These are phyloP conservation scores for Calonectria montana DNA, from an alignment of 2,329 filamentous ascomycete genomes.

Conservation along the genomic window DNA sequence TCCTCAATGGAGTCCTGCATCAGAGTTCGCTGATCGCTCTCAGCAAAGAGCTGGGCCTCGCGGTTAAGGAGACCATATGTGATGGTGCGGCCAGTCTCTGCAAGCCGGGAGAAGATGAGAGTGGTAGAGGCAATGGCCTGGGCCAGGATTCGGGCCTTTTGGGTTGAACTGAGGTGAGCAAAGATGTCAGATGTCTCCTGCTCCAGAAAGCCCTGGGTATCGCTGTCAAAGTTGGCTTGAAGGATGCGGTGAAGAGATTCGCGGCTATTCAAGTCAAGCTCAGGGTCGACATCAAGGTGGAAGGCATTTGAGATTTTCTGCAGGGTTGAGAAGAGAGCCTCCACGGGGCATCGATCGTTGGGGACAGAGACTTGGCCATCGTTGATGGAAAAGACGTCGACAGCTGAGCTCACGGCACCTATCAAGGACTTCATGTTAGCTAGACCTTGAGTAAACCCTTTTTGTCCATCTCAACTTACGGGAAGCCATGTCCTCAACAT, in stretches of 20 bases:
- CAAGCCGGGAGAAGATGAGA: conserved; percentile 39
- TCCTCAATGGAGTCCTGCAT: conserved; percentile 41
- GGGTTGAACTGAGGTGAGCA: conserved; percentile 35
- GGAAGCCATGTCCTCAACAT: conserved; percentile 19
- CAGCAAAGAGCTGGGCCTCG: conserved; percentile 41
- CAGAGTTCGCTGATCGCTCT: conserved; percentile 41
- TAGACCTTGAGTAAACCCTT: neutral
- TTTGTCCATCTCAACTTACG: conserved; percentile 24
- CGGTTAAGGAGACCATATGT: conserved; percentile 41
- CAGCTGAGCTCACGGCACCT: conserved; percentile 39
- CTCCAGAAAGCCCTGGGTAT: conserved; percentile 40
- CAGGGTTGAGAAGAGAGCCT: conserved; percentile 37
- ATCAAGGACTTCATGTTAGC: conserved; percentile 25
- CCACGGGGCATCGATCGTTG: conserved; percentile 38
- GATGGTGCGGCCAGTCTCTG: conserved; percentile 36
- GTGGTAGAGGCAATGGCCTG: conserved; percentile 41
- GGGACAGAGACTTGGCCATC: conserved; percentile 39
- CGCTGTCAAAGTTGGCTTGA: conserved; percentile 43
- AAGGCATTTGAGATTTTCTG: conserved; percentile 37
- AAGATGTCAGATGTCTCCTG: conserved; percentile 43
- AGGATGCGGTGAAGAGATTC: conserved; percentile 41
- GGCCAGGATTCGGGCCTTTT: conserved; percentile 40
- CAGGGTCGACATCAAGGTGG: conserved; percentile 36
- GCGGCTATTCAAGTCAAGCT: conserved; percentile 39
- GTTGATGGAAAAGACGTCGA: conserved; percentile 36